phyloP scores from a whole-genome alignment of 2,329 filamentous ascomycete species.

The Apiospora pterosperma region DNA sequence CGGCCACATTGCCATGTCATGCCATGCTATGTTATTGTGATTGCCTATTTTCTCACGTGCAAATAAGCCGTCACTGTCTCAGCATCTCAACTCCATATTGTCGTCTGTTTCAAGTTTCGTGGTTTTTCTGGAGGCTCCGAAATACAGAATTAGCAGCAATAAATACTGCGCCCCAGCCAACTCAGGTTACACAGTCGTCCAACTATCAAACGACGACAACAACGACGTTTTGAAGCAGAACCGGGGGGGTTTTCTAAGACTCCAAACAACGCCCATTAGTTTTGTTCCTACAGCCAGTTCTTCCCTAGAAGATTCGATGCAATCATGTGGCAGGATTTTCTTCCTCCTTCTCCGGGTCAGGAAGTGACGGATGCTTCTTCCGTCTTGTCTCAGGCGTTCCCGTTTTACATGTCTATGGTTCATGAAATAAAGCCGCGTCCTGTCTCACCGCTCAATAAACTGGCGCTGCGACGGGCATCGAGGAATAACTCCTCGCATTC shows the following conservation, averaged over 20 bases:
- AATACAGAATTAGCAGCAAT: neutral
- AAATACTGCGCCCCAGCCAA: neutral
- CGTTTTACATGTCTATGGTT: constrained; percentile 20
- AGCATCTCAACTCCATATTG: neutral
- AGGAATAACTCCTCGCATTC: constrained; percentile 85
- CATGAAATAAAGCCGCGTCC: constrained; percentile 63
- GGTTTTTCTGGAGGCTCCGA: neutral
- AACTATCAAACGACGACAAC: neutral
- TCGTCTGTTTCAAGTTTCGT: neutral
- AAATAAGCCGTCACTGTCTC: neutral
- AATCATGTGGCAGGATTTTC: neutral
- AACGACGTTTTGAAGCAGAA: neutral
- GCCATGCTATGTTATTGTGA: neutral
- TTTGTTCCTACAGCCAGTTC: constrained; percentile 4
- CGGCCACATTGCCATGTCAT: neutral
- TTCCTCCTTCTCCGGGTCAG: neutral
- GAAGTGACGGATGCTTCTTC: constrained; percentile 10
- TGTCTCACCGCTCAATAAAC: constrained; percentile 61
- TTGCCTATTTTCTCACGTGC: neutral
- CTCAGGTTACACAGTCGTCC: neutral
- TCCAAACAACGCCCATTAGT: constrained; percentile 7
- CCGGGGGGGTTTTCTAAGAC: constrained; percentile 2
- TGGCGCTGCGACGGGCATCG: constrained; percentile 74
- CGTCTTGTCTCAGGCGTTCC: constrained; percentile 15
- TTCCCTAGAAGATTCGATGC: neutral